Evolutionary conservation across 1,139 yeast genomes (phyloP), one percentile per base, ranked within the genome.

Genomic region (Oligophagozyma castellii): DNA sequence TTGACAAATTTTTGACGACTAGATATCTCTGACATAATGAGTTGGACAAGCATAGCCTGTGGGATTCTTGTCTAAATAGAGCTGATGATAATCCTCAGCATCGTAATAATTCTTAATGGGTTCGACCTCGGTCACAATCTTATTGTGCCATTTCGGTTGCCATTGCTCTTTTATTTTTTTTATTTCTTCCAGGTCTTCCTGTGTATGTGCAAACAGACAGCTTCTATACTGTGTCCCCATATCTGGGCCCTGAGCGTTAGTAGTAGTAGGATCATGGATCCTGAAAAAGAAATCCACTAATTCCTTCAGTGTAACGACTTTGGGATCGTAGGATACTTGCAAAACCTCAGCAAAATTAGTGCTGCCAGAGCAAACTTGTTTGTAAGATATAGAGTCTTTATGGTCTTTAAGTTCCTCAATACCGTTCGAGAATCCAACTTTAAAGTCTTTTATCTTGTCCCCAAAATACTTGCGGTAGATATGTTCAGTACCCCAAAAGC

Each of bases 401-500:
- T 26, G 16, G 27, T 53, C 55, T 28, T 48, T 46, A 16, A 34
- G 26, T 2, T 34, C 23, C 14, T 47, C 53, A 11, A 49, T 43
- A 13, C 96, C 96, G 39, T 93, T 93, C 32, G 93, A 81, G 53
- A 76, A 89, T 2, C 96, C 98, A 8, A 86, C 96, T 48, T 70
- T 73, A 30, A 74, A 65, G 48, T 80, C 95, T 11, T 76, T 51
- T 14, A 86, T 55, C 47, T 70, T 73, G 31, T 56, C 46, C 10
- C 45, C 55, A 41, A 72, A 78, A 38, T 78, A 67, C 48, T 78
- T 78, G 37, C 75, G 60, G 58, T 70, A 84, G 22, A 86, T 73
- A 44, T 78, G 77, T 48, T 89, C 96, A 8, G 79, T 83, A 12
- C 95, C 95, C 96, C 96, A 86, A 63, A 84, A 89, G 51, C 98